A percentile compares a stretch with the other conserved stretches of the same genome.
These are phyloP conservation scores for Wilhelminamyces savonicus DNA, from an alignment of 805 yeast genomes.

Conservation along the genomic window DNA sequence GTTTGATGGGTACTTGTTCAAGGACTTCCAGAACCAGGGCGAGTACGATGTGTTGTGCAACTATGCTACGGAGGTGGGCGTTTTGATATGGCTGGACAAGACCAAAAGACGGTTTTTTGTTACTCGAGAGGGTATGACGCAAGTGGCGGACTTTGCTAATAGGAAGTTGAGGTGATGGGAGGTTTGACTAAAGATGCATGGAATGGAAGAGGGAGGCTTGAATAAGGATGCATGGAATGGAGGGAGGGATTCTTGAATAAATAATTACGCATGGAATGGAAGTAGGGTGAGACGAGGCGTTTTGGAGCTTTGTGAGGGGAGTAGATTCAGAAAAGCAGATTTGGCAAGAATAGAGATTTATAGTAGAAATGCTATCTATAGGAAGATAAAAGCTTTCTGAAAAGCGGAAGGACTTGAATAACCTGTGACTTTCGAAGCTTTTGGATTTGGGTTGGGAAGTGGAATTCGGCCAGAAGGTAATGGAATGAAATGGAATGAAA, in stretches of 20 bases:
- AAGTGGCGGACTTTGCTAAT: conserved; percentile 86
- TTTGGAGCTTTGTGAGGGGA: too few relatives aligned
- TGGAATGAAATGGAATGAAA: too few relatives aligned
- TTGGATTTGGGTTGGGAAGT: too few relatives aligned
- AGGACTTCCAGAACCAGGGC: conserved; percentile 71
- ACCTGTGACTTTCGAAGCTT: too few relatives aligned
- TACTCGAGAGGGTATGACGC: conserved; percentile 77
- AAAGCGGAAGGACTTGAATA: too few relatives aligned
- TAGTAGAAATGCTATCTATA: too few relatives aligned
- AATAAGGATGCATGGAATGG: not conserved
- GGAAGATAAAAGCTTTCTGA: too few relatives aligned
- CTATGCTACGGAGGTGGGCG: conserved; percentile 90
- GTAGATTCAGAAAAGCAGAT: too few relatives aligned
- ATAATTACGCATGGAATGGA: not conserved
- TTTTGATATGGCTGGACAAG: conserved; percentile 79
- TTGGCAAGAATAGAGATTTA: too few relatives aligned
- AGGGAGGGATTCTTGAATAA: not conserved
- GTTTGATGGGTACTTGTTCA: conserved; percentile 79
- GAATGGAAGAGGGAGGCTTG: too few relatives aligned
- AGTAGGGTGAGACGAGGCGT: not conserved
- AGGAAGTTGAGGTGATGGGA: conserved; percentile 35
- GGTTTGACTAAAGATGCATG: too few relatives aligned
- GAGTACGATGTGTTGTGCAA: conserved; percentile 68
- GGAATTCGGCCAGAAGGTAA: too few relatives aligned
- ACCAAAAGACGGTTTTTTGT: conserved; percentile 72